A percentile compares a stretch with the other conserved stretches of the same genome.
These are phyloP conservation scores for Brasenia schreberi DNA, from an alignment of 164 flowering plant genomes.

Conservation along the genomic window DNA sequence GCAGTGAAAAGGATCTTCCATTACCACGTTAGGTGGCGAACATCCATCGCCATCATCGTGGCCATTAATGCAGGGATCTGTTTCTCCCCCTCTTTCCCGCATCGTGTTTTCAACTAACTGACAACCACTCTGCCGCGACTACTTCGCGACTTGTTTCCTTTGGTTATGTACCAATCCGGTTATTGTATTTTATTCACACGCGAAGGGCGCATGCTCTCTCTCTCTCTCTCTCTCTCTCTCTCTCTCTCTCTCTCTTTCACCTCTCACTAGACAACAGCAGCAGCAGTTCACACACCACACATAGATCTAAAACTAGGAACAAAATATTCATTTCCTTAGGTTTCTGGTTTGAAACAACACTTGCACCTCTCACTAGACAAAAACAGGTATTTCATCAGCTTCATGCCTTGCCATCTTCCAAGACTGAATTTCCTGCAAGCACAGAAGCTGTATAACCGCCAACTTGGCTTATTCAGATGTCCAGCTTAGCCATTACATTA, in stretches of 20 bases:
- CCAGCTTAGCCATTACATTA: not conserved
- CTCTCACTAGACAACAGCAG: no score
- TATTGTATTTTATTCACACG: no score
- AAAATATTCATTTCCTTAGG: not conserved
- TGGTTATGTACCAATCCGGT: not conserved
- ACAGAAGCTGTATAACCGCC: not conserved
- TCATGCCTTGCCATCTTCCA: not conserved
- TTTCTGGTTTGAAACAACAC: not conserved
- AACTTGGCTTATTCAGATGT: not conserved
- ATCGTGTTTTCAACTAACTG: not conserved
- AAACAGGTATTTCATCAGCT: not conserved
- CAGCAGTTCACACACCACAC: not conserved
- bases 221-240: no score
- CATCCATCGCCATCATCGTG: not conserved
- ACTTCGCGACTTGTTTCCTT: not conserved
- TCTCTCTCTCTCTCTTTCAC: no score
- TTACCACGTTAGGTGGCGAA: not conserved
- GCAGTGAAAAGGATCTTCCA: not conserved
- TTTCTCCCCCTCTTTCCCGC: not conserved
- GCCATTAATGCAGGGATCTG: not conserved
- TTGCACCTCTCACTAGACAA: not conserved
- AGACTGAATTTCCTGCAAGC: not conserved
- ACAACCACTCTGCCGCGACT: not conserved
- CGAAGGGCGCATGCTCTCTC: no score
- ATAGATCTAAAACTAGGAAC: not conserved